Evolutionary conservation across 345 rosid species (phyloP).

Genomic region (Dimocarpus longan): DNA sequence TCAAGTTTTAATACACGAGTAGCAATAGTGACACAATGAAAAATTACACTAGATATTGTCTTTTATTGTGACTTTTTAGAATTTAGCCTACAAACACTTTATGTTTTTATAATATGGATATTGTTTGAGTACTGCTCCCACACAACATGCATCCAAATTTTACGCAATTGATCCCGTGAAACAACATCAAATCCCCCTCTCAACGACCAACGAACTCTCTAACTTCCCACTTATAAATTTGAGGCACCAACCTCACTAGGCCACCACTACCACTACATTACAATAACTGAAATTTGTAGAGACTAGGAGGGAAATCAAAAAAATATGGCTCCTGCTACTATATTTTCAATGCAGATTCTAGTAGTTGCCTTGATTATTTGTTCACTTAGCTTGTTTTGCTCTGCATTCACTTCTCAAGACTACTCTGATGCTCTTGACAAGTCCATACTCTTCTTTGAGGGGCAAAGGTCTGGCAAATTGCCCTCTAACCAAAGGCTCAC

Average conservation of each 20-base stretch:
- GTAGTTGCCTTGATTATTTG: conserved; percentile 21
- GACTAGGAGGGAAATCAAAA: too few relatives aligned
- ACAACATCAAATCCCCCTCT: conserved; percentile 22
- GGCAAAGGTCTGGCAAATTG: conserved; percentile 69
- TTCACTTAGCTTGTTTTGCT: conserved; percentile 24
- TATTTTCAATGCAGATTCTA: conserved; percentile 20
- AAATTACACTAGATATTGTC: not conserved
- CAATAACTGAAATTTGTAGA: not conserved
- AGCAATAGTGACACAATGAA: not conserved
- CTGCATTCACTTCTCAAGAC: conserved; percentile 56
- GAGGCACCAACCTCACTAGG: not conserved
- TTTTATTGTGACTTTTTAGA: not conserved
- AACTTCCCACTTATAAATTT: conserved; percentile 36
- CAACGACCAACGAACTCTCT: conserved; percentile 44
- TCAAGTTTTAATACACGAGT: conserved; percentile 17
- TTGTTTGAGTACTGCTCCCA: conserved; percentile 27
- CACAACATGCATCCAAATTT: conserved; percentile 36
- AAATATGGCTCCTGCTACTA: conserved; percentile 28
- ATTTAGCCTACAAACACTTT: too few relatives aligned
- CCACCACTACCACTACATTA: not conserved
- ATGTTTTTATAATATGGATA: conserved; percentile 5
- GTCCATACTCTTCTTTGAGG: conserved; percentile 75
- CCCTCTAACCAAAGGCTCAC: conserved; percentile 51
- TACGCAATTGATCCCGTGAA: conserved; percentile 64
- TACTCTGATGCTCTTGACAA: conserved; percentile 61